These are phyloP conservation scores for Hygrophoropsis aurantiaca DNA, from an alignment of 768 basidiomycete species.

Conservation along the genomic window DNA sequence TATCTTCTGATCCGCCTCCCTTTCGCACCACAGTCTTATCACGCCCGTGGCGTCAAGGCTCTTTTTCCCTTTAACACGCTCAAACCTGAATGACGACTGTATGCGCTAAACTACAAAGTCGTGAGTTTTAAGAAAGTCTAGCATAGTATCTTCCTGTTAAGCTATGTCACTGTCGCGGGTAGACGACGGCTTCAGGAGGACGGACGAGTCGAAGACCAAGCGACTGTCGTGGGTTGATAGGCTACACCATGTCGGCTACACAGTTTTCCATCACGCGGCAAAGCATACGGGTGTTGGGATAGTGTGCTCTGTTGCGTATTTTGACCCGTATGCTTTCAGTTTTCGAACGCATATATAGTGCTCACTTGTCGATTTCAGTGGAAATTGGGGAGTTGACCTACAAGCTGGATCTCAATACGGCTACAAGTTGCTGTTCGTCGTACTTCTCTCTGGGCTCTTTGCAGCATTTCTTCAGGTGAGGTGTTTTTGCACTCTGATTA, in stretches of 20 bases:
- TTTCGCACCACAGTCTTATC: background rate
- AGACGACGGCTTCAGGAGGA: background rate
- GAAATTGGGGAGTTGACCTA: constrained; percentile 90
- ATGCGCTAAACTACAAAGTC: background rate
- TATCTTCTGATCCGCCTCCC: too few relatives aligned
- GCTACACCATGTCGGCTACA: constrained; percentile 22
- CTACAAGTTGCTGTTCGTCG: constrained; percentile 82
- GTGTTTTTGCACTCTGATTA: background rate
- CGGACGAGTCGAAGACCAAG: background rate
- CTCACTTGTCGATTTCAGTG: constrained; percentile 36
- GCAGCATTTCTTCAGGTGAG: constrained; percentile 80
- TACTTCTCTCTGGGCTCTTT: constrained; percentile 79
- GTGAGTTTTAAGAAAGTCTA: too few relatives aligned
- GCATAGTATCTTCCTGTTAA: background rate
- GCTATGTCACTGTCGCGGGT: background rate
- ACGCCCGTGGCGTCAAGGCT: background rate
- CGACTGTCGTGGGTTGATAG: constrained; percentile 17
- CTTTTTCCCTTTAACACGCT: background rate
- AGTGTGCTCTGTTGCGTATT: constrained; percentile 86
- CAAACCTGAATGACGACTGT: background rate
- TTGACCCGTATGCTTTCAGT: constrained; percentile 67
- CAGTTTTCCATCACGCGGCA: constrained; percentile 49
- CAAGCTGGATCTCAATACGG: constrained; percentile 86
- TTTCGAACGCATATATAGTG: background rate
- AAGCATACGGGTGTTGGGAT: constrained; percentile 82